Base-by-base conservation (phyloP, 2,329 filamentous ascomycete genomes). In the Cladosporium sp. region DNA sequence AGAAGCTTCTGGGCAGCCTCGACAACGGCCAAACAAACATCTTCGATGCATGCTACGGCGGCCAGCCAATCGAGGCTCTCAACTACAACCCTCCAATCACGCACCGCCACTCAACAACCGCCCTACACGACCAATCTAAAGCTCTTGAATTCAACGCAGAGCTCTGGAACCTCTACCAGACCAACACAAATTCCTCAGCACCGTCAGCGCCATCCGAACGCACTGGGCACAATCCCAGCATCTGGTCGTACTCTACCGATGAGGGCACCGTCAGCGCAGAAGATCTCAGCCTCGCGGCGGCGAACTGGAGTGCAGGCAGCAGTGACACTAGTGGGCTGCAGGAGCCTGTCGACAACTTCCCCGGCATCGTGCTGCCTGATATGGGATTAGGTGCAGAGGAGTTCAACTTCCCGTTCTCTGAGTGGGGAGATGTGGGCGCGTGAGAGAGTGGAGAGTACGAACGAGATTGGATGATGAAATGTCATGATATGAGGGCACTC, bases 41-140 rank as follows among this genome's bases (percentile, higher is more conserved):
- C n/a, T 94, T 90, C 72, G 88, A 91, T 69, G 87, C 87, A 40
- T 90, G 91, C 58, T 92, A 92, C 65, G 89, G 88, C 38, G 88
- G 88, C 0, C 80, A 82, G 9, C 79, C 78, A 7, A 73, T 74
- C 40, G 70, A 74, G 22, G 66, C 73, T 77, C 61, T 76, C 28
- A 39, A 34, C 20, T 38, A 37, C 19, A 11, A 25, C 15, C 56
- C 47, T 2, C 15, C 56, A 19, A 50, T 51, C 60, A 67, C 61
- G 67, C 68, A 58, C 34, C 60, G 58, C 17, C 47, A 37, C 36
- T 56, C 59, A 37, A 42, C 54, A 42, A 38, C 49, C 39, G 38
- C 50, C 56, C 49, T 57, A 12, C 51, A 45, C 63, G 17, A 54
- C 51, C 30, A 60, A 61, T 56, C 61, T 5, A 50, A 58, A 40